Evolutionary conservation across 495 filamentous ascomycete species (phyloP).

Genomic region (Talaromyces nanjingensis): DNA sequence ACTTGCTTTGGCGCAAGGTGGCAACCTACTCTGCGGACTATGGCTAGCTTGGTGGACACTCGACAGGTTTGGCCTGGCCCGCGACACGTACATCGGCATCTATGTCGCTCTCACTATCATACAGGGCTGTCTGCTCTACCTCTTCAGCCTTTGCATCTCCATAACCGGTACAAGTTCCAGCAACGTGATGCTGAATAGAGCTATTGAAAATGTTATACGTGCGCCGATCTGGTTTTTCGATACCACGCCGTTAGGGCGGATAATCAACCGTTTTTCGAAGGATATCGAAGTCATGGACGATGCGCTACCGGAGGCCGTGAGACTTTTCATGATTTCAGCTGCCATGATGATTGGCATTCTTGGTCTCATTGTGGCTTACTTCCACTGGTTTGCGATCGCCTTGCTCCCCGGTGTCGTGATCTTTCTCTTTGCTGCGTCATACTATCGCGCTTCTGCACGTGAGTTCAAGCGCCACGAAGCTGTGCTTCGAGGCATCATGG

Average conservation of each 20-base stretch:
- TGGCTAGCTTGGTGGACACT: neutral
- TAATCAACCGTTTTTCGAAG: slow-evolving; percentile 43
- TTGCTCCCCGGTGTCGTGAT: slow-evolving; percentile 83
- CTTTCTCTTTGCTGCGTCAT: slow-evolving; percentile 73
- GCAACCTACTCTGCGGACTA: neutral
- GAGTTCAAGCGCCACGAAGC: slow-evolving; percentile 62
- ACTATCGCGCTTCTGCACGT: slow-evolving; percentile 65
- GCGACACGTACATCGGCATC: slow-evolving; percentile 55
- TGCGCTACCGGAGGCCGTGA: slow-evolving; percentile 33
- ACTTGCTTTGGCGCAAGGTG: neutral
- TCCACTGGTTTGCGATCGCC: slow-evolving; percentile 80
- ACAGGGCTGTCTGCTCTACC: neutral
- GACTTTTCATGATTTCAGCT: slow-evolving; percentile 22
- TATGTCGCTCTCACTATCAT: slow-evolving; percentile 70
- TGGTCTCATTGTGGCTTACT: slow-evolving; percentile 32
- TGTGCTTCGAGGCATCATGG: slow-evolving; percentile 57
- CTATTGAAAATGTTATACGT: slow-evolving; percentile 35
- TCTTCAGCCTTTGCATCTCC: slow-evolving; percentile 47
- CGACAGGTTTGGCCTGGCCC: neutral
- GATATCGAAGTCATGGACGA: slow-evolving; percentile 38
- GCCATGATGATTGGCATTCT: slow-evolving; percentile 10
- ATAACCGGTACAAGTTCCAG: slow-evolving; percentile 56
- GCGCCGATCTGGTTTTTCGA: slow-evolving; percentile 44
- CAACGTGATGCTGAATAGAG: slow-evolving; percentile 32
- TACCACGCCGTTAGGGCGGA: slow-evolving; percentile 38